Conservation (phyloP, 2,329 filamentous ascomycete genomes). For the Aspergillus tanneri region DNA sequence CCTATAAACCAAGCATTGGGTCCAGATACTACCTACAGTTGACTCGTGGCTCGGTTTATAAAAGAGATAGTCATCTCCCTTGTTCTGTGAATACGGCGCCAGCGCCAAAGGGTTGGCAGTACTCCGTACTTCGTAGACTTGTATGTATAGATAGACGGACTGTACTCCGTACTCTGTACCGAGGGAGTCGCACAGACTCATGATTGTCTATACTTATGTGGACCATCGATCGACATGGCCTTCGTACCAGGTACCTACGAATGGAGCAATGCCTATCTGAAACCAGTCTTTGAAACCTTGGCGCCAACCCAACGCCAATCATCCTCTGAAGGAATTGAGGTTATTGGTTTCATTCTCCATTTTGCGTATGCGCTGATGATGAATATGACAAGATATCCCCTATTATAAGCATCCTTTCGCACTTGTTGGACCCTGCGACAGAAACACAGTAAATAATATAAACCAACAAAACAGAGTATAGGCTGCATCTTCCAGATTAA, state of each 20-base stretch:
- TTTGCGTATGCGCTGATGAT: not conserved
- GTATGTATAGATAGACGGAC: no score
- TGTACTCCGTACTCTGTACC: not conserved
- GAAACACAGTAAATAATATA: not conserved
- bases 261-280: slow-evolving; percentile 16
- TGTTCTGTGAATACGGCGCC: no score
- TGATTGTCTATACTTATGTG: not conserved
- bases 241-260: no score
- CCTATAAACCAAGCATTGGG: no score
- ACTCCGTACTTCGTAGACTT: not conserved
- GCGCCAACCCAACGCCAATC: slow-evolving; percentile 16
- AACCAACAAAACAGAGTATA: no score
- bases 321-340: slow-evolving; percentile 2
- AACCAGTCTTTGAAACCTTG: slow-evolving; percentile 19
- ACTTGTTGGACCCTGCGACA: not conserved
- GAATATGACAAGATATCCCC: not conserved
- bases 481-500: not conserved
- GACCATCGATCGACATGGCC: slow-evolving; percentile 11
- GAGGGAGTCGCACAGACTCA: slow-evolving; percentile 13
- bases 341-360: slow-evolving; percentile 2
- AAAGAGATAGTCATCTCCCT: no score
- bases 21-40: no score
- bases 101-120: no score
- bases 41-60: no score
- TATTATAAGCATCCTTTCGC: not conserved